Evolutionary conservation across 495 filamentous ascomycete species (phyloP), one percentile per base, ranked within the genome.

Genomic region (Penicillium cinerascens): DNA sequence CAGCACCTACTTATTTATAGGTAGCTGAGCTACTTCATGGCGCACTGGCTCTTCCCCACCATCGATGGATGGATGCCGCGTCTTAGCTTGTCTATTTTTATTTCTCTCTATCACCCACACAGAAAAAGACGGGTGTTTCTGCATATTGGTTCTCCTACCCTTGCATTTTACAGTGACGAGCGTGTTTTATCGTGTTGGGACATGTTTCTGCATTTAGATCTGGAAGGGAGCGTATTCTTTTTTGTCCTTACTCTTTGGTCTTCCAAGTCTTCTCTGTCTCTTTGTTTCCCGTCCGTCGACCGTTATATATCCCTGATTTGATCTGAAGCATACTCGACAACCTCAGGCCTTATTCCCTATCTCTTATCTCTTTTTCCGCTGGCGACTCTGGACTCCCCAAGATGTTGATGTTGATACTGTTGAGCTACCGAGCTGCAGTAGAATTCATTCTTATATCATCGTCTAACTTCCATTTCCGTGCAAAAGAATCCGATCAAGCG

Each of bases 81-180:
- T 33, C 36, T 33, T 42, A 18, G 17, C 16, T 15, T 4, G 17
- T 23, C 23, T 33, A 15, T 45, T n/a, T 16, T 23, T n/a, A n/a
- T 16, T 40, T 44, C 7, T 29, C 43, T 13, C 21, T 17, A 33
- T 4, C 42, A 55, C 47, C 26, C 42, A 38, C 40, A 44, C 43
- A 46, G 44, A 52, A 3, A 3, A 42, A 37, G 56, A 56, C 47
- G 58, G 44, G 50, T 59, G 21, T 53, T 55, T 58, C 47, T 54
- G 39, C 54, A 60, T 61, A 60, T 55, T 51, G 54, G 52, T 53
- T 49, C 20, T 52, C 33, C 61, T 64, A 60, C 55, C 57, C 52
- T 66, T 71, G 68, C 68, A 69, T 73, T 67, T 69, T 66, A 55
- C 64, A 64, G 64, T 66, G 65, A 73, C 60, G 62, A 75, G 72